Evolutionary conservation across 139 green algal genomes (phyloP), one percentile per base, ranked within the genome.

Genomic region (Coccomyxa sp.): DNA sequence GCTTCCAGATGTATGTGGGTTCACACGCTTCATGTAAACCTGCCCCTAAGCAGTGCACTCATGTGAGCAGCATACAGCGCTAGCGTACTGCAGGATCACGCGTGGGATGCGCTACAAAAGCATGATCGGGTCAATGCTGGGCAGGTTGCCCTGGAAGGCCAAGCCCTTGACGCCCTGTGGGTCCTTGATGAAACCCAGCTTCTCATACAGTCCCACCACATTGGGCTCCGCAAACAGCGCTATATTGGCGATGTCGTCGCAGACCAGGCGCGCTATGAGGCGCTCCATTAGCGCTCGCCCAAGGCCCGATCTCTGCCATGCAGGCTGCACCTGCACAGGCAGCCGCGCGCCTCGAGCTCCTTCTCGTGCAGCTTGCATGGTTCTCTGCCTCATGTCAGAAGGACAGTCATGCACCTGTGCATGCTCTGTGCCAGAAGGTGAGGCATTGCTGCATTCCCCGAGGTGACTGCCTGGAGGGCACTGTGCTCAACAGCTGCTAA

Each of bases 181-280:
- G 68, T 95, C 93, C 0, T 86, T 85, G 70, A 91, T 85, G 78
- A 94, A 97, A 2, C 93, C 94, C 55, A 97, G 82, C 82, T 91
- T 93, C 79, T 97, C 89, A 71, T 97, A 97, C 70, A 97, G 27
- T 3, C 76, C 81, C 3, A 97, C 89, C 22, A 97, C 93, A 37
- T 86, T 80, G 0, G 86, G 90, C 70, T 92, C 89, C 74, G 88
- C 79, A 82, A 95, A 96, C n/a, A 97, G 82, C 2, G 89, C 93
- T 68, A 97, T 92, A 55, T 85, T 93, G 31, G 84, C 74, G 31
- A 97, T 95, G 29, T 86, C 83, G 27, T 90, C 92, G 36, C 90
- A 76, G 50, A 94, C 85, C n/a, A 98, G 86, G 31, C 77, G 70
- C 10, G 82, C 83, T 4, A 88, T 92, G 18, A 97, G 75, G 12